Conservation (phyloP, 768 basidiomycete species). For the Tricholoma furcatifolium region DNA sequence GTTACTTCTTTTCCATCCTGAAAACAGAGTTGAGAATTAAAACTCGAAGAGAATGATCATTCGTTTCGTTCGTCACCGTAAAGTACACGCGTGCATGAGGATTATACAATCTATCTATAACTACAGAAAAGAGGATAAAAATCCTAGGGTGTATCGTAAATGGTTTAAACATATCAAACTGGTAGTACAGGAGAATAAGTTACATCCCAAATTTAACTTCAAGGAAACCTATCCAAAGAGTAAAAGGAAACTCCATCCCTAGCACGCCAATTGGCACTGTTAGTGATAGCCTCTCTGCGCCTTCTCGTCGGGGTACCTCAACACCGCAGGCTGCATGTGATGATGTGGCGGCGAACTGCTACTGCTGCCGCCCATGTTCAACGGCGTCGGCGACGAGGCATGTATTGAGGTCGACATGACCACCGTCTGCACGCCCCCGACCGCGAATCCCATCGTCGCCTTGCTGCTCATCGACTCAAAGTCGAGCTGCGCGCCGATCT, state of each 20-base stretch:
- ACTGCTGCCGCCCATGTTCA: background rate
- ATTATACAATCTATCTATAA: slow-evolving; percentile 3
- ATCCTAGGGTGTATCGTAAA: slow-evolving; percentile 4
- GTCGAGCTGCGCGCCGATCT: slow-evolving; percentile 54
- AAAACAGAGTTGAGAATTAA: background rate
- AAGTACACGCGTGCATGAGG: background rate
- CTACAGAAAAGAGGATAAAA: slow-evolving; percentile 2
- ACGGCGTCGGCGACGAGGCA: slow-evolving; percentile 6
- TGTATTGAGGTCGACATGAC: slow-evolving; percentile 5
- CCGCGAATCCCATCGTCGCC: slow-evolving; percentile 48
- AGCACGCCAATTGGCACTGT: background rate
- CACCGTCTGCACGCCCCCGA: slow-evolving; percentile 38
- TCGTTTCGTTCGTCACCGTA: background rate
- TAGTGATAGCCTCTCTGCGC: slow-evolving; percentile 12
- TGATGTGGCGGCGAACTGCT: too few relatives aligned
- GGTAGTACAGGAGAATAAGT: slow-evolving; percentile 5
- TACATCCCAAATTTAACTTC: background rate
- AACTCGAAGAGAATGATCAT: too few relatives aligned
- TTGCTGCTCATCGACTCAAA: slow-evolving; percentile 50
- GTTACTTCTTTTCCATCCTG: background rate
- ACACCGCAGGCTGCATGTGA: background rate
- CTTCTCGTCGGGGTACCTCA: slow-evolving; percentile 10
- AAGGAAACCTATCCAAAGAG: too few relatives aligned
- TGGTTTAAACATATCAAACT: background rate
- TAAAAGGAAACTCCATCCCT: background rate